These are phyloP conservation scores for Diaporthe nobilis DNA, from an alignment of 2,329 filamentous ascomycete species.

Conservation along the genomic window DNA sequence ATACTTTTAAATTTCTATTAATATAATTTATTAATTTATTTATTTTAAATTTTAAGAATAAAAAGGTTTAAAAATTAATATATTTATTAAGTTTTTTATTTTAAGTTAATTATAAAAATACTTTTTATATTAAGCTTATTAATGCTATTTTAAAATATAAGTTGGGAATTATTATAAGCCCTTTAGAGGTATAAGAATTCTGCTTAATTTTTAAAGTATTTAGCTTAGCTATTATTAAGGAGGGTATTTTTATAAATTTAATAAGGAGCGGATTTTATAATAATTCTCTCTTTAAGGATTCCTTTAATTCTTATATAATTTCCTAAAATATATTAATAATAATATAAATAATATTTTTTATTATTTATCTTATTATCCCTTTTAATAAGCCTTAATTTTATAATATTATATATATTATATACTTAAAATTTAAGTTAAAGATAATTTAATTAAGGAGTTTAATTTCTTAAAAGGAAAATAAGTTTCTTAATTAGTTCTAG, in stretches of 20 bases:
- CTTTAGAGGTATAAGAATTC: too few species aligned
- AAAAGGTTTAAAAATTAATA: not conserved
- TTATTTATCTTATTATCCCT: not conserved
- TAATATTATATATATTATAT: not conserved
- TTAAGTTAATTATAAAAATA: not conserved
- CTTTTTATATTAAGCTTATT: not conserved
- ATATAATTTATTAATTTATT: not conserved
- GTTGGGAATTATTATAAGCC: too few species aligned
- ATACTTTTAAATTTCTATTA: not conserved
- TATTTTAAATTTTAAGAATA: not conserved
- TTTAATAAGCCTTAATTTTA: not conserved
- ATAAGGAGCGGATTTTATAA: not conserved
- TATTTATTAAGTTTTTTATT: not conserved
- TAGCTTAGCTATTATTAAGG: not conserved
- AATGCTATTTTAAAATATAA: not conserved
- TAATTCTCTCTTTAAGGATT: not conserved
- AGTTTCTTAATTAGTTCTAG: too few species aligned
- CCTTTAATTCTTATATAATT: not conserved
- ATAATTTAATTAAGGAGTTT: not conserved
- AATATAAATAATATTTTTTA: not conserved
- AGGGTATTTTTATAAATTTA: not conserved
- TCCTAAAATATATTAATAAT: not conserved
- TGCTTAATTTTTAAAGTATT: too few species aligned
- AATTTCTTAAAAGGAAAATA: not conserved
- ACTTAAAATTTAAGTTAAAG: not conserved